Evolutionary conservation across 768 basidiomycete genomes (phyloP), one percentile per base, ranked within the genome.

Genomic region (Lactarius trivialis): DNA sequence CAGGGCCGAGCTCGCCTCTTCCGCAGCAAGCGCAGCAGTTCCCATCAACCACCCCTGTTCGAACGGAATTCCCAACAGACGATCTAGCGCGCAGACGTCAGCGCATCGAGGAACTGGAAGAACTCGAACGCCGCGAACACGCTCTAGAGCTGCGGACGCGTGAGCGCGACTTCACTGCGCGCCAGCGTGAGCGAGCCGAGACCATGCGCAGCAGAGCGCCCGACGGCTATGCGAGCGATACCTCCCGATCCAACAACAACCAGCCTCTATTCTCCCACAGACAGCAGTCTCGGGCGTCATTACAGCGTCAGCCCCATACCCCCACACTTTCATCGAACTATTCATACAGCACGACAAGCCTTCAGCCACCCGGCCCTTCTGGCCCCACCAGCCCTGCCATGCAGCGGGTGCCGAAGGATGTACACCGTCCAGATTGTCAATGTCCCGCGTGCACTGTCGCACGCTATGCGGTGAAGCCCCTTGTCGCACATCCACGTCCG

Each of bases 371-470:
- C 75, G 24, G 78, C 76, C 26, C 65, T 70, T 37, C 53, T 62
- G 45, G 55, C 58, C 49, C 60, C 39, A 21, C 57, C 54, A 36
- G 51, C 17, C 54, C 34, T 58, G 30, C 26, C 58, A 69, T 5
- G 37, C 61, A 21, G 71, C 72, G 24, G 64, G 56, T 15, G 63
- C 68, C 4, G 65, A 71, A 54, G 24, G 67, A 57, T 9, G 61
- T 72, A 8, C 87, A 89, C 63, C 82, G 83, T 1, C 78, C 83
- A 0, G 84, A 81, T 67, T 89, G 87, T 60, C 85, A 85, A 17
- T 89, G 87, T 67, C 82, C 83, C 57, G 72, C 76, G 0, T 88
- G 87, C 67, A 86, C 87, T 5, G 76, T 79, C 14, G 73, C 74
- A 53, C 83, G 85, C 65, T 89, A 89, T 70, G 14, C 65, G 60